phyloP scores from a whole-genome alignment of 2,329 filamentous ascomycete genomes.

The Xylaria multiplex region DNA sequence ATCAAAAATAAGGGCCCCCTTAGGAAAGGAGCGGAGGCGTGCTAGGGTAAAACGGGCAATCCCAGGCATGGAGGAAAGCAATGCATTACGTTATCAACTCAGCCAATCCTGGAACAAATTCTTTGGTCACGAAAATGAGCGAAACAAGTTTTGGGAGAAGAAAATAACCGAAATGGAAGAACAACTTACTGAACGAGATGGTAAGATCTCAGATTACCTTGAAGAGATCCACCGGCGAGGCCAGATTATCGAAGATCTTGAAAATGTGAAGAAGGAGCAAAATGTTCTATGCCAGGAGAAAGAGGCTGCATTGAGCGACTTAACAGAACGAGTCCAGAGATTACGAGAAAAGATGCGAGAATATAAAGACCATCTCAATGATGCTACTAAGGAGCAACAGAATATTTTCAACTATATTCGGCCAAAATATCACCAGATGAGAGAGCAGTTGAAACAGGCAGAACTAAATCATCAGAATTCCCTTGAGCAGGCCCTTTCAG shows the following conservation, averaged over 20 bases:
- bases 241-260: slow-evolving; percentile 42
- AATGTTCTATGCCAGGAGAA: slow-evolving; percentile 43
- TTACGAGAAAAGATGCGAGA: slow-evolving; percentile 51
- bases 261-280: slow-evolving; percentile 44
- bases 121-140: slow-evolving; percentile 34
- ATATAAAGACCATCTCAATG: slow-evolving; percentile 56
- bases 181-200: slow-evolving; percentile 35
- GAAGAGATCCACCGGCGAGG: slow-evolving; percentile 30
- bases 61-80: slow-evolving; percentile 35
- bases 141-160: slow-evolving; percentile 36
- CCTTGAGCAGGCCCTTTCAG: slow-evolving; percentile 41
- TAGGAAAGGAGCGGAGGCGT: neutral
- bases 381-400: slow-evolving; percentile 59
- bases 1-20: slow-evolving; percentile 37
- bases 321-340: slow-evolving; percentile 35
- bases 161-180: slow-evolving; percentile 36
- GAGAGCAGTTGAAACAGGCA: slow-evolving; percentile 51
- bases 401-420: slow-evolving; percentile 52
- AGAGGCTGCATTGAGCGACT: slow-evolving; percentile 42
- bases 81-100: slow-evolving; percentile 31
- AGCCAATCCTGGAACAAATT: slow-evolving; percentile 40
- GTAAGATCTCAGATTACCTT: slow-evolving; percentile 29
- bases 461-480: slow-evolving; percentile 49
- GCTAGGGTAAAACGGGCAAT: slow-evolving; percentile 10
- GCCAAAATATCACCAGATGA: slow-evolving; percentile 49